Base-by-base conservation (phyloP, 2,329 filamentous ascomycete genomes). In the Paraphoma chrysanthemicola region DNA sequence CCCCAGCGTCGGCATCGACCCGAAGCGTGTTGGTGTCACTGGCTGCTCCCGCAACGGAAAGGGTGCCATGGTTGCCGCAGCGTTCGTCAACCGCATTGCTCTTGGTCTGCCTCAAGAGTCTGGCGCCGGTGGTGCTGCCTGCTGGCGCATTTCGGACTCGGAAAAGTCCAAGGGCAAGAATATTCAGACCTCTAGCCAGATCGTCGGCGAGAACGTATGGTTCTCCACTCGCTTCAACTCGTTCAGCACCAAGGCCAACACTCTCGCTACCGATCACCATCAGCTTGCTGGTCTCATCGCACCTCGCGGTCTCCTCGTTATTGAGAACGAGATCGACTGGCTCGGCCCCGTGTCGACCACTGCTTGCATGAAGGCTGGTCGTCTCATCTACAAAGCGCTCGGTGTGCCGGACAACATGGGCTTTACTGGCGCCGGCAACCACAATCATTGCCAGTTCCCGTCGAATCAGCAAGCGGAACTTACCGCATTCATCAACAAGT, bases 1-100 rank as follows among this genome's bases (percentile, higher is more conserved):
- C 18, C 77, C 80, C 1, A 77, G 78, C 39, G 64, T 69, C 42
- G 66, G 67, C 11, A 86, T 88, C 69, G 69, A 78, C 56, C 60
- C 75, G 23, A 71, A 69, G 56, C 69, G 69, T 23, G 52, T 78
- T 11, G 86, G 84, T 46, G 85, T 88, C 1, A 88, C 85, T 12
- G 86, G 86, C 5, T 89, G 86, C 78, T 88, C 85, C 51, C 83
- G 86, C 41, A 87, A 88, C 73, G 86, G 85, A 53, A 88, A 88
- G 76, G 86, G 86, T 11, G 86, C 86, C 30, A 82, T 88, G 59
- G 78, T 88, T n/a, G 83, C 82, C 4, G 85, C 85, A 14, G 86
- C 86, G 2, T 78, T 88, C 18, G 84, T 86, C 56, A 69, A 78
- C 51, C 85, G 86, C 42, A 85, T 88, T 56, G 85, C 83, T 16